These are phyloP conservation scores for Aspergillus ostianus DNA, from an alignment of 495 filamentous ascomycete genomes.

Conservation along the genomic window DNA sequence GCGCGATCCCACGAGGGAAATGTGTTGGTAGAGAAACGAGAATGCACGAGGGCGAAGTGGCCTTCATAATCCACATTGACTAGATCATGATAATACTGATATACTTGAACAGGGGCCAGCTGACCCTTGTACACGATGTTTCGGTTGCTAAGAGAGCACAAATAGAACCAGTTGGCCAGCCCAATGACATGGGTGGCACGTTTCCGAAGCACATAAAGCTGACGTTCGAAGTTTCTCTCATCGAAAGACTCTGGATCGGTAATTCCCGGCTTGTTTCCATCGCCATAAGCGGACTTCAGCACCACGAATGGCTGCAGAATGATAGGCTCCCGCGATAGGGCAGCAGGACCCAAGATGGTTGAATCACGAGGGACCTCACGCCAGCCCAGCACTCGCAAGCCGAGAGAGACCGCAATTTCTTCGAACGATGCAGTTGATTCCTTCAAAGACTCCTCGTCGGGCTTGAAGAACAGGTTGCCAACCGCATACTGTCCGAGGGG, in stretches of 20 bases:
- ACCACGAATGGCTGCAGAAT: constrained; percentile 97
- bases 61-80: constrained; percentile 97
- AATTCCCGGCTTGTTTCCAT: constrained; percentile 75
- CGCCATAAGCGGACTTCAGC: constrained; percentile 78
- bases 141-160: constrained; percentile 96
- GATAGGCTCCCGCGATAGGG: constrained; percentile 87
- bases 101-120: constrained; percentile 94
- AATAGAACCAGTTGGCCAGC: constrained; percentile 98
- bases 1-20: constrained; percentile 99
- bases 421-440: constrained; percentile 88
- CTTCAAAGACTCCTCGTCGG: constrained; percentile 80
- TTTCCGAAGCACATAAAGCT: constrained; percentile 94
- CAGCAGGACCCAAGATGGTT: constrained; percentile 87
- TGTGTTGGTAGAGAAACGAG: constrained; percentile 98
- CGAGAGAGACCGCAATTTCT: constrained; percentile 83
- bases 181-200: constrained; percentile 91
- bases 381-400: constrained; percentile 92
- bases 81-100: constrained; percentile 97
- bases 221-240: constrained; percentile 82
- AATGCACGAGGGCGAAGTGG: constrained; percentile 97
- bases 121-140: constrained; percentile 99
- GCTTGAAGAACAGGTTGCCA: constrained; percentile 99
- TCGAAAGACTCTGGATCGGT: constrained; percentile 81
- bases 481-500: constrained; percentile 92
- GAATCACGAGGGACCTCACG: constrained; percentile 93